These are phyloP conservation scores for Aureobasidium leucospermi DNA, from an alignment of 2,329 filamentous ascomycete species.

Conservation along the genomic window DNA sequence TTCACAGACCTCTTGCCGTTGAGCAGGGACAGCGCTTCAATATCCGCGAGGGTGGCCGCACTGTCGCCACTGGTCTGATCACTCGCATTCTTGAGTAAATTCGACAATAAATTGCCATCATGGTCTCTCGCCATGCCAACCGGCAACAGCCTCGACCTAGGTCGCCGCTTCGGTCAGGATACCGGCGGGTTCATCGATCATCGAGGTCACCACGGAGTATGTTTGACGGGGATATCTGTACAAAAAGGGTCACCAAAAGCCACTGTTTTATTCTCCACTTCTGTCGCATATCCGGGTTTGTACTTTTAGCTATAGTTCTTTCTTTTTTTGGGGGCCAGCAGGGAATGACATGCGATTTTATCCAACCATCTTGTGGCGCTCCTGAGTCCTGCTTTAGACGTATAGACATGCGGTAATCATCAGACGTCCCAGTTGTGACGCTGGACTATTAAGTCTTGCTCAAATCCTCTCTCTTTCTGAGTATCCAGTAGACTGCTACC, in stretches of 20 bases:
- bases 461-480: no score
- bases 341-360: constrained; percentile 11
- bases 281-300: constrained; percentile 3
- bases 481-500: no score
- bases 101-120: background rate
- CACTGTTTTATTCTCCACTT: constrained; percentile 13
- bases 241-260: constrained; percentile 12
- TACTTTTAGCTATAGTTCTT: constrained; percentile 14
- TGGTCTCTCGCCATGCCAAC: background rate
- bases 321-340: constrained; percentile 5
- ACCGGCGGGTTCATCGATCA: background rate
- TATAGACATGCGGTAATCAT: background rate
- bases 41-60: constrained; percentile 87
- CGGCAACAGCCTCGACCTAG: background rate
- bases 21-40: constrained; percentile 96
- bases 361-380: background rate
- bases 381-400: background rate
- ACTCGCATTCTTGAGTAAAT: constrained; percentile 32
- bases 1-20: constrained; percentile 77
- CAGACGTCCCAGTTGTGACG: no score
- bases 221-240: constrained; percentile 5
- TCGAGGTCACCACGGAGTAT: background rate
- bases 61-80: constrained; percentile 34
- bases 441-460: no score
- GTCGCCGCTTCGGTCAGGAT: constrained; percentile 10